Evolutionary conservation across 176 grass and related monocot genomes (phyloP).

Genomic region (Carex myosuroides): DNA sequence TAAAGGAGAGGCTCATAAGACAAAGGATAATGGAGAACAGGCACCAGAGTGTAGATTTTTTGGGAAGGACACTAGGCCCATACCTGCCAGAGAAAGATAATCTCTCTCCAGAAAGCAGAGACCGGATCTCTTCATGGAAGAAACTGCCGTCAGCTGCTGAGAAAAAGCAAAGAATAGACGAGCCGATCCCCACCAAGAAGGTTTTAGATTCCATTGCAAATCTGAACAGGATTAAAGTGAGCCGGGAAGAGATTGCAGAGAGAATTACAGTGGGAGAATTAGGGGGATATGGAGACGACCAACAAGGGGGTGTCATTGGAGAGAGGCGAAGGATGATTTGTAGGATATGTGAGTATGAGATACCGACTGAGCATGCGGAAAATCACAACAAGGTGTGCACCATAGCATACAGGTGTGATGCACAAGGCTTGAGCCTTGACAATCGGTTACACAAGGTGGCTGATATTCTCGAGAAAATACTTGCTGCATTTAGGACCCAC

Average conservation of each 20-base stretch:
- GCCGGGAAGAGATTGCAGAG: conserved; percentile 47
- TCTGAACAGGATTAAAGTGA: conserved; percentile 33
- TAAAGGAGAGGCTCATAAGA: conserved; percentile 73
- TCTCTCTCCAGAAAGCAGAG: conserved; percentile 33
- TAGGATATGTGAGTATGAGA: conserved; percentile 94
- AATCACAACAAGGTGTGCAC: conserved; percentile 79
- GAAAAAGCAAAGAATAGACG: conserved; percentile 45
- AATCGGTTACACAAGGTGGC: conserved; percentile 58
- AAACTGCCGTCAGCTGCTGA: conserved; percentile 84
- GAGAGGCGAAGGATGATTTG: conserved; percentile 79
- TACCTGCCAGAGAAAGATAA: conserved; percentile 14
- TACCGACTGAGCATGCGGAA: conserved; percentile 59
- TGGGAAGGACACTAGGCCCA: conserved; percentile 14
- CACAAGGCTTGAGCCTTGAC: conserved; percentile 68
- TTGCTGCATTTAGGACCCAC: conserved; percentile 23
- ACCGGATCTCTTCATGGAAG: conserved; percentile 88
- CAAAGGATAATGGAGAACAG: conserved; percentile 59
- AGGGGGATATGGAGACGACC: conserved; percentile 26
- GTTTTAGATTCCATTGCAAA: conserved; percentile 22
- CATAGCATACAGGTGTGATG: conserved; percentile 78
- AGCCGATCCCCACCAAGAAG: conserved; percentile 34
- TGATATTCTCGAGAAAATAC: conserved; percentile 70
- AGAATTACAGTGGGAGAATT: conserved; percentile 32
- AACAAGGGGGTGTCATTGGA: conserved; percentile 37
- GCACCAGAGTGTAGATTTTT: conserved; percentile 59